phyloP scores from a whole-genome alignment of 371 early-diverging fungal genomes.

The Dipsacomyces acuminosporus region DNA sequence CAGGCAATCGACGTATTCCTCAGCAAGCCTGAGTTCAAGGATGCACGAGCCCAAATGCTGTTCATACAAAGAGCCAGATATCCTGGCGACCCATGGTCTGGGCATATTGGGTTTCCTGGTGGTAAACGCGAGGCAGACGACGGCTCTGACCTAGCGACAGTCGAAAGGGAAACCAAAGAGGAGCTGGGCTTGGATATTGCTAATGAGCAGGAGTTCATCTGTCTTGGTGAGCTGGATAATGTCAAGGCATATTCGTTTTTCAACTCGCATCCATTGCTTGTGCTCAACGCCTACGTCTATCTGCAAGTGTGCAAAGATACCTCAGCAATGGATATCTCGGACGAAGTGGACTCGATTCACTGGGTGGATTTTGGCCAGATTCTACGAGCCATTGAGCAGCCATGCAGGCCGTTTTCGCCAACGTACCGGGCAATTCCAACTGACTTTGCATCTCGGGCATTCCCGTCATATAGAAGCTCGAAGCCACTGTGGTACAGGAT shows the following conservation, averaged over 20 bases:
- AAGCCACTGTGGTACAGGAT: conserved; percentile 20
- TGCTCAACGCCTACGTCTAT: conserved; percentile 38
- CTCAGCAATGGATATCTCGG: conserved; percentile 20
- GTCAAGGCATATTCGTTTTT: conserved; percentile 8
- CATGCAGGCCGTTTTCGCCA: conserved; percentile 6
- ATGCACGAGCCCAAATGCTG: conserved; percentile 29
- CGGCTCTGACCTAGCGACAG: conserved; percentile 14
- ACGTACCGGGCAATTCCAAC: conserved; percentile 5
- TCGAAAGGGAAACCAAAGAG: conserved; percentile 41
- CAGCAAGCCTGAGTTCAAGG: neutral
- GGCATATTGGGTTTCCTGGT: conserved; percentile 48
- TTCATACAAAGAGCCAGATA: conserved; percentile 44
- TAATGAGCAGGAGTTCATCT: conserved; percentile 3
- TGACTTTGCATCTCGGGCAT: conserved; percentile 11
- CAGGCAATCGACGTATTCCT: conserved; percentile 16
- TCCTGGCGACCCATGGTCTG: conserved; percentile 42
- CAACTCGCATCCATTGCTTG: conserved; percentile 4
- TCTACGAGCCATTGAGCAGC: conserved; percentile 8
- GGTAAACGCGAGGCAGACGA: conserved; percentile 38
- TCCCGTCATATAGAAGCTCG: neutral
- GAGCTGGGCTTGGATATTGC: conserved; percentile 41
- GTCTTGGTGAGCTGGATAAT: conserved; percentile 40
- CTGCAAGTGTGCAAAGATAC: conserved; percentile 17
- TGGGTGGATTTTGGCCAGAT: conserved; percentile 28
- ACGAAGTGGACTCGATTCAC: conserved; percentile 34